Evolutionary conservation across 495 filamentous ascomycete genomes (phyloP).

Genomic region (Neurospora cerealis): DNA sequence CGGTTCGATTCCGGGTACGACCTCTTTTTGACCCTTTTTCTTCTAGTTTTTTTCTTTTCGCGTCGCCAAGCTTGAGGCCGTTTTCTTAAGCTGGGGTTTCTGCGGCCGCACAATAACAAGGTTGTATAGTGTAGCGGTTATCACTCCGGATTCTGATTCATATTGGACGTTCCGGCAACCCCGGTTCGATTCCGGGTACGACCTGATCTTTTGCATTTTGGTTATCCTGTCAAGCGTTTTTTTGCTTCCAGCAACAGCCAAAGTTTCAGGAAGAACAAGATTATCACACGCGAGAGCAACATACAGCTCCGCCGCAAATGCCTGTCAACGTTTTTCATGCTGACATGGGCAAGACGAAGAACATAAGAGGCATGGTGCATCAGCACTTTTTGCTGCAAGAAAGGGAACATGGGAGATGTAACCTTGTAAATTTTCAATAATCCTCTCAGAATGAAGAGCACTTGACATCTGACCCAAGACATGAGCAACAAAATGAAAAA

Average conservation of each 20-base stretch:
- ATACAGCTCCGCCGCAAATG: not conserved
- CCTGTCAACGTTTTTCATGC: no score
- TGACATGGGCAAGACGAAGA: not conserved
- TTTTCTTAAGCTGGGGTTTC: not conserved
- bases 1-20: conserved; percentile 27
- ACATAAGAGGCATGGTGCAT: no score
- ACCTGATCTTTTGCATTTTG: conserved; percentile 4
- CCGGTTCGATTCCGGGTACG: conserved; percentile 26
- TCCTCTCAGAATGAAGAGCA: not conserved
- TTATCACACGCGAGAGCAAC: not conserved
- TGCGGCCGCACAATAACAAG: not conserved
- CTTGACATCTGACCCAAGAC: not conserved
- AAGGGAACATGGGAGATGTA: not conserved
- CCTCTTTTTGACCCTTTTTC: conserved; percentile 2
- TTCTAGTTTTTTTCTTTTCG: not conserved
- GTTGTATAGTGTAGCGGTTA: not conserved
- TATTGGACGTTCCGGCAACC: conserved; percentile 17
- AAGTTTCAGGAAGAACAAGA: not conserved
- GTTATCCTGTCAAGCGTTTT: not conserved
- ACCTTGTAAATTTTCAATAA: not conserved
- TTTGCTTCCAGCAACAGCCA: not conserved
- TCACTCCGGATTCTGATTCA: not conserved
- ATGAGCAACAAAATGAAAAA: not conserved
- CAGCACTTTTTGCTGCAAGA: not conserved
- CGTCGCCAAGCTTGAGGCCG: not conserved